Evolutionary conservation across 2,329 filamentous ascomycete species (phyloP), one percentile per base, ranked within the genome.

Genomic region (Gremmenia infestans): DNA sequence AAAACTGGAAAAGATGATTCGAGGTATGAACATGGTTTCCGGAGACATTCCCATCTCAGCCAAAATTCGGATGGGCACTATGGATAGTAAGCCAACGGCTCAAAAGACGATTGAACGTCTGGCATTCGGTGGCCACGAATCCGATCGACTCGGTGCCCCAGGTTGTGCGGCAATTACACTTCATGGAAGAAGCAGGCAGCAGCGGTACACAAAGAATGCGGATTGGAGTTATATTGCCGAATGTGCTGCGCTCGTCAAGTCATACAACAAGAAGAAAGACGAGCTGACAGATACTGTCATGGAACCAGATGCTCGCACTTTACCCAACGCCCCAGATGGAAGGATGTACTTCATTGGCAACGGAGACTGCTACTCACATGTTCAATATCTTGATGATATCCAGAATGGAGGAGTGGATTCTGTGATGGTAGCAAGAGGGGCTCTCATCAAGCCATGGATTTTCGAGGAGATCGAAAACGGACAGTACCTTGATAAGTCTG

Each of bases 371-470:
- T 97, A 90, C 75, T 97, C 91, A 4, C 91, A 97, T 71, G 75
- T 86, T 35, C 91, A 97, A 70, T 97, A 97, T 75, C 85, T 85
- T 60, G 76, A 85, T 55, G 86, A 94, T 67, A 78, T 97, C 40
- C 79, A 87, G 48, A 81, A 93, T 57, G 81, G 89, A 37, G 82
- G 83, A 48, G 91, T 97, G 47, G 93, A 97, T 74, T 85, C 85
- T n/a, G 89, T 96, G 69, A 97, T 99, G 94, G 85, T 97, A 59
- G 94, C 87, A n/a, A 89, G 94, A 58, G 94, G 94, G 55, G 94
- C 94, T 9, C 81, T 99, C 56, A 90, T 97, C 74, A 99, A 99
- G 75, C 94, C 94, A 0, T 99, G 94, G 94, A 79, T 99, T 60
- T 99, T 97, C 69, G 94, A 99, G 72, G 94, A 99, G 73, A 97